A percentile compares a stretch with the other conserved stretches of the same genome.
phyloP scores from a whole-genome alignment of 768 basidiomycete species.

The Suillus alpinus region DNA sequence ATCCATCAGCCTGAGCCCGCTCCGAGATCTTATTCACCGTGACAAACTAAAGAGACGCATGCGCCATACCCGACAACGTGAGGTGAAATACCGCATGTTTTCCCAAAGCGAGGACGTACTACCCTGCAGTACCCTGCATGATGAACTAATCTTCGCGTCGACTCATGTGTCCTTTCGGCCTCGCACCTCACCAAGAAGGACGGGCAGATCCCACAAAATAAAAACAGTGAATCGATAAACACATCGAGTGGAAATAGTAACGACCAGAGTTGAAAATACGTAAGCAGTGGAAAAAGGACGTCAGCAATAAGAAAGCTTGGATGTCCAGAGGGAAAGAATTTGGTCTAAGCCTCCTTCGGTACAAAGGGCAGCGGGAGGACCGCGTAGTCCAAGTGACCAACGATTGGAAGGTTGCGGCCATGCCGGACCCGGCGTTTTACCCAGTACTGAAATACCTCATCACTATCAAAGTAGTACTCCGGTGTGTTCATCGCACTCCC shows the following conservation, averaged over 20 bases:
- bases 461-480: slow-evolving; percentile 26
- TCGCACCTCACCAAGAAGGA: background rate
- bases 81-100: background rate
- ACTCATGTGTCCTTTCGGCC: background rate
- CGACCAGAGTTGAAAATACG: background rate
- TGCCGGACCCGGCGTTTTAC: slow-evolving; percentile 29
- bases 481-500: slow-evolving; percentile 30
- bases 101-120: background rate
- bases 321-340: background rate
- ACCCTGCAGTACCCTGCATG: background rate
- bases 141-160: background rate
- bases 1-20: slow-evolving; percentile 38
- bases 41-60: background rate
- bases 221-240: background rate
- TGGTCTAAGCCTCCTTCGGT: background rate
- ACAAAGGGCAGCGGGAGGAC: background rate
- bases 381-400: slow-evolving; percentile 22
- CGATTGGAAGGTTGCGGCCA: slow-evolving; percentile 35
- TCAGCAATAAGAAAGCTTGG: background rate
- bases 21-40: background rate
- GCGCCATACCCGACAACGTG: background rate
- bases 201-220: background rate
- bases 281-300: background rate
- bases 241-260: background rate
- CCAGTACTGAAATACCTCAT: slow-evolving; percentile 34